Evolutionary conservation across 2,329 filamentous ascomycete genomes (phyloP).

Genomic region (Calonectria multiphialidica): DNA sequence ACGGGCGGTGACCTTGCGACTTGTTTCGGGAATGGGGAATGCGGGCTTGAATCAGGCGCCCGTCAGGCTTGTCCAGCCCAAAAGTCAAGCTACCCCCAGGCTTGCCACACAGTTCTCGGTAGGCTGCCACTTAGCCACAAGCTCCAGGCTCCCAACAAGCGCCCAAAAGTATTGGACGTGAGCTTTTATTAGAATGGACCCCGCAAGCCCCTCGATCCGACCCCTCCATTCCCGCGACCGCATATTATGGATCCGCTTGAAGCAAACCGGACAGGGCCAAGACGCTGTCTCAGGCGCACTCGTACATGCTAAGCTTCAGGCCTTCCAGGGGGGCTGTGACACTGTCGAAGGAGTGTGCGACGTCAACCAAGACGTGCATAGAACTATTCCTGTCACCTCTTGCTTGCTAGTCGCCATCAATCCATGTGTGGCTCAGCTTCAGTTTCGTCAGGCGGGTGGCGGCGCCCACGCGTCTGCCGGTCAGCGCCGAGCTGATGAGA

Average conservation of each 20-base stretch:
- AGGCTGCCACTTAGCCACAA: conserved; percentile 10
- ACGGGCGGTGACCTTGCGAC: conserved; percentile 34
- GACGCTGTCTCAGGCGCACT: conserved; percentile 6
- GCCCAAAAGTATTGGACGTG: conserved; percentile 26
- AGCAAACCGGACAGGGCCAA: conserved; percentile 1
- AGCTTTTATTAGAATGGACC: conserved; percentile 21
- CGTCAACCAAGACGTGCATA: not conserved
- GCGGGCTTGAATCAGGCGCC: conserved; percentile 34
- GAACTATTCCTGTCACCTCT: not conserved
- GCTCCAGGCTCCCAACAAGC: conserved; percentile 36
- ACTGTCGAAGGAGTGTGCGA: not conserved
- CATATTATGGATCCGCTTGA: conserved; percentile 12
- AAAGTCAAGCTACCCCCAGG: conserved; percentile 27
- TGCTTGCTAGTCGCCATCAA: not conserved
- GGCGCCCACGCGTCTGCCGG: conserved; percentile 32
- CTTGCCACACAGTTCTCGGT: conserved; percentile 9
- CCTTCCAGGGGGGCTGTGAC: conserved; percentile 16
- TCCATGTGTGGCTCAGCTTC: conserved; percentile 38
- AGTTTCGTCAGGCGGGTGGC: conserved; percentile 41
- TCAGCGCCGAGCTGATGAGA: conserved; percentile 24
- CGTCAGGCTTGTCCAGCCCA: conserved; percentile 31
- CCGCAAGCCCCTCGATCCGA: conserved; percentile 19
- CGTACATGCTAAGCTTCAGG: conserved; percentile 15
- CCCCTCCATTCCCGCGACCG: conserved; percentile 19
- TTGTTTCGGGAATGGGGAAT: conserved; percentile 41